A percentile compares a stretch with the other conserved stretches of the same genome.
Conservation (phyloP, 352 stramenopile species). For the Phytophthora constricta region DNA sequence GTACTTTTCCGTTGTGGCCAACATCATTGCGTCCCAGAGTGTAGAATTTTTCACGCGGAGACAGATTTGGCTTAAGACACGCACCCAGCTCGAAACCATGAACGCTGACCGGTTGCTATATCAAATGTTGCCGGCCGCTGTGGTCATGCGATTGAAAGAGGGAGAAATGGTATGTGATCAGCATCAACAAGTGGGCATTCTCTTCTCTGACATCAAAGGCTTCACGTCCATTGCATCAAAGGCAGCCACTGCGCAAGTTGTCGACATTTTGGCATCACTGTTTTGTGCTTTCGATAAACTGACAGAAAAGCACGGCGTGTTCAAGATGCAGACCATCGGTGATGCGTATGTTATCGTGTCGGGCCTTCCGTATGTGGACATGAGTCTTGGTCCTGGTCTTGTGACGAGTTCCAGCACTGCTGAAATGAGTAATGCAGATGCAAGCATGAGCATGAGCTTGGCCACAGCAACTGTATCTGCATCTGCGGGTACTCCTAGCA, state of each 20-base stretch:
- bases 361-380: constrained; percentile 85
- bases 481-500: neutral
- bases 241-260: constrained; percentile 86
- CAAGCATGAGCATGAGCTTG: constrained; percentile 17
- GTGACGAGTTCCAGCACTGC: constrained; percentile 27
- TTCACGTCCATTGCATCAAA: constrained; percentile 92
- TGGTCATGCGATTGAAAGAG: constrained; percentile 88
- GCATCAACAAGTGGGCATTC: constrained; percentile 86
- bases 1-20: constrained; percentile 80
- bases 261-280: constrained; percentile 91
- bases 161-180: constrained; percentile 86
- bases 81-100: constrained; percentile 84
- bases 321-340: constrained; percentile 95
- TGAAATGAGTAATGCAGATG: constrained; percentile 32
- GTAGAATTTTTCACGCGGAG: constrained; percentile 85
- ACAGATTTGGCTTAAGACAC: constrained; percentile 87
- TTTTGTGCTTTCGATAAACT: constrained; percentile 93
- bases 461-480: neutral
- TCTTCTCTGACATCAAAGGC: constrained; percentile 93
- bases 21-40: constrained; percentile 80
- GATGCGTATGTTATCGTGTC: constrained; percentile 94
- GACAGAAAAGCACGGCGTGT: constrained; percentile 92
- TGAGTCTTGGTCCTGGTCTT: constrained; percentile 75
- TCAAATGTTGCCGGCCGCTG: constrained; percentile 85
- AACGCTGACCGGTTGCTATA: constrained; percentile 86